Conservation (phyloP, 2,329 filamentous ascomycete genomes). For the Akanthomyces uredinophilus region DNA sequence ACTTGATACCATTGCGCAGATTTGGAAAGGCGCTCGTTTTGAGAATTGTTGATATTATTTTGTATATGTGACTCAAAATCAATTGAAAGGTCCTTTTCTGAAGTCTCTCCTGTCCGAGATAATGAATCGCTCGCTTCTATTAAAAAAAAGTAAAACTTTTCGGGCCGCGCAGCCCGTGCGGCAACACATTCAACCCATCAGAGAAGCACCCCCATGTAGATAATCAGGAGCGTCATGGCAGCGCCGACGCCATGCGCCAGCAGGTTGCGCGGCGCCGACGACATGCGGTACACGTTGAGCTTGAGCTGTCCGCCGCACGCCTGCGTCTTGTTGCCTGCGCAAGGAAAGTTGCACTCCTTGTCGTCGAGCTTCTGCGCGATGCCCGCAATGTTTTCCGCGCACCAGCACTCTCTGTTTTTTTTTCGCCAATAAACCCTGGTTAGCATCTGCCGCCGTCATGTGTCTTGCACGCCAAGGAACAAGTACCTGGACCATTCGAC, state of each 20-base stretch:
- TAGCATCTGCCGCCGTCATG: too few species aligned
- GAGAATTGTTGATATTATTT: background rate
- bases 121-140: background rate
- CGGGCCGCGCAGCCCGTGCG: background rate
- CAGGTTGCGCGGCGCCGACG: constrained; percentile 10
- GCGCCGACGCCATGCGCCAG: background rate
- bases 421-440: background rate
- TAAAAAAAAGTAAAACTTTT: too few species aligned
- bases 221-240: background rate
- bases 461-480: too few species aligned
- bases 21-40: background rate
- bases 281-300: constrained; percentile 39
- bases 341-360: constrained; percentile 44
- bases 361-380: constrained; percentile 44
- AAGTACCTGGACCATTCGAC: constrained; percentile 48
- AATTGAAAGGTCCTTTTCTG: background rate
- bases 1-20: constrained; percentile 17
- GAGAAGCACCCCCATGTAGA: background rate
- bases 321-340: constrained; percentile 46
- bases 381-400: constrained; percentile 43
- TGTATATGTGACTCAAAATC: background rate
- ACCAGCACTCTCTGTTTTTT: constrained; percentile 53
- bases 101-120: background rate
- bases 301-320: constrained; percentile 51
- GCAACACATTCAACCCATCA: background rate